phyloP scores from a whole-genome alignment of 305 asterid genomes.

The Solanum hybrid region DNA sequence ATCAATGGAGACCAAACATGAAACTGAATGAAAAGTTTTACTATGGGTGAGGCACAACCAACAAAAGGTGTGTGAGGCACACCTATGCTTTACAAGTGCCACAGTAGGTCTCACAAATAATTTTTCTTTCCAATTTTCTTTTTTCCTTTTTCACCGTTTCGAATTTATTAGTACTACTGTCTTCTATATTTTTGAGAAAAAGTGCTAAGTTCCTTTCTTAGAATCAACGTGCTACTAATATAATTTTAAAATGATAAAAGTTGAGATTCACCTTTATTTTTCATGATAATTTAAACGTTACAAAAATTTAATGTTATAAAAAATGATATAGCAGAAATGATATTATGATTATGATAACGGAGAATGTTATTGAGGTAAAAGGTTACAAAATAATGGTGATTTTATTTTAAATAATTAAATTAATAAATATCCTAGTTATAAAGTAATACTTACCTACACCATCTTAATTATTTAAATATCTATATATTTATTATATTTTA shows the following conservation, averaged over 20 bases:
- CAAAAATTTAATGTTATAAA: not conserved
- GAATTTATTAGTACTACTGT: not conserved
- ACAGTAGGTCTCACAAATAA: not conserved
- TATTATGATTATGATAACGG: not conserved
- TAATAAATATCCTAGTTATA: not conserved
- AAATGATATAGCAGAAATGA: not conserved
- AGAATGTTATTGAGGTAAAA: not conserved
- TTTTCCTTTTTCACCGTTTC: not conserved
- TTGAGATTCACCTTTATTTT: too few relatives aligned
- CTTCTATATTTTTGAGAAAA: not conserved
- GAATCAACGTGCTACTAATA: not conserved
- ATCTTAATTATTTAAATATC: not conserved
- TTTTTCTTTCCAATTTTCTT: not conserved
- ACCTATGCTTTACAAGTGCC: not conserved
- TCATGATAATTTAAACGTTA: not conserved
- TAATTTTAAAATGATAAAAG: too few relatives aligned
- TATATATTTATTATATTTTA: too few relatives aligned
- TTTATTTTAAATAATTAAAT: too few relatives aligned
- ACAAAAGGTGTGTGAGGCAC: not conserved
- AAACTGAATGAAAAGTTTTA: not conserved
- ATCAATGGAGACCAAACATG: not conserved
- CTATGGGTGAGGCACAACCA: not conserved
- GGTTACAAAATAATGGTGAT: not conserved
- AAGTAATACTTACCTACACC: not conserved
- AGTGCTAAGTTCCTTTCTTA: not conserved